A percentile compares a stretch with the other conserved stretches of the same genome.
Conservation (phyloP, 2,329 filamentous ascomycete species). For the Ceratocystis smalleyi region DNA sequence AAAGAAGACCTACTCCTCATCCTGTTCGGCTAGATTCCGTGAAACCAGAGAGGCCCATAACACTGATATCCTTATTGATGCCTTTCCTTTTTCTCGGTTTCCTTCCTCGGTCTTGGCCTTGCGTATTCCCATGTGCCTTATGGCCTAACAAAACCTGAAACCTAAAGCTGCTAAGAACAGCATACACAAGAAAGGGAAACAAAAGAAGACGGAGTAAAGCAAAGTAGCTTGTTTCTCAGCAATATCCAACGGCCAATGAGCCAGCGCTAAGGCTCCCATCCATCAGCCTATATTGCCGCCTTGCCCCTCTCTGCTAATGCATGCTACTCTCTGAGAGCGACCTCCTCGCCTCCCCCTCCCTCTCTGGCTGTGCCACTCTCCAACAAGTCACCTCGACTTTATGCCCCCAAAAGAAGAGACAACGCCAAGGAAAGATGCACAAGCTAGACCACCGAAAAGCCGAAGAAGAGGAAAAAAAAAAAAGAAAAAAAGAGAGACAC, state of each 20-base stretch:
- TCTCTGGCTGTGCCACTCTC: too few relatives aligned
- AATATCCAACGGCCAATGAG: not conserved
- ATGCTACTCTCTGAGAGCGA: too few relatives aligned
- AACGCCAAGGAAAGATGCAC: too few relatives aligned
- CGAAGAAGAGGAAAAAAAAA: too few relatives aligned
- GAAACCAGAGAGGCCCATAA: not conserved
- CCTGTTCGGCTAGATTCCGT: constrained; percentile 1
- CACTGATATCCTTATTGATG: not conserved
- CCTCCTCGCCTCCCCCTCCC: too few relatives aligned
- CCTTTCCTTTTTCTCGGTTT: not conserved
- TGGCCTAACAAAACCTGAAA: not conserved
- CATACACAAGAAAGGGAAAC: not conserved
- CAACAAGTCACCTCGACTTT: too few relatives aligned
- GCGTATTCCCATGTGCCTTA: not conserved
- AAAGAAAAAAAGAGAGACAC: too few relatives aligned
- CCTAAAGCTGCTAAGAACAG: not conserved
- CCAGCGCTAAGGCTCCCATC: too few relatives aligned
- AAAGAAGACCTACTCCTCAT: not conserved
- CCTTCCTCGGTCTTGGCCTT: not conserved
- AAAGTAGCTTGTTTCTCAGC: not conserved
- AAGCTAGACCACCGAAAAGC: too few relatives aligned
- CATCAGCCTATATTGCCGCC: too few relatives aligned
- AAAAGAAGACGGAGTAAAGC: not conserved
- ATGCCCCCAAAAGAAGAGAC: too few relatives aligned
- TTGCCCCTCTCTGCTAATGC: too few relatives aligned